Evolutionary conservation across 495 filamentous ascomycete species (phyloP).

Genomic region (Beverwykella pulmonaria): DNA sequence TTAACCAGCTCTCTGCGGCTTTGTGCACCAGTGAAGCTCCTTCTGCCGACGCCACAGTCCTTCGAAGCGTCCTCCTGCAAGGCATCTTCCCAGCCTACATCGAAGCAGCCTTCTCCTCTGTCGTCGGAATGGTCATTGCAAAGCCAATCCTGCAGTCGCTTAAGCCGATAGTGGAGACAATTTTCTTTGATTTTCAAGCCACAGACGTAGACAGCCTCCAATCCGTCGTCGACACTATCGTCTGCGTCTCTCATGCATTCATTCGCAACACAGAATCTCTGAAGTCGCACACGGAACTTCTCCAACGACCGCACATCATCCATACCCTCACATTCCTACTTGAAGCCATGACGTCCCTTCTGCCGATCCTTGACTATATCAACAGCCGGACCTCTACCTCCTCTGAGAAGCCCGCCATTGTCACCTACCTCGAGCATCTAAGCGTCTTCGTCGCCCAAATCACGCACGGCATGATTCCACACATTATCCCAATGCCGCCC

Average conservation of each 20-base stretch:
- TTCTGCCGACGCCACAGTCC: conserved; percentile 49
- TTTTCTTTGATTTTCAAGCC: conserved; percentile 57
- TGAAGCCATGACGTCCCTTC: conserved; percentile 50
- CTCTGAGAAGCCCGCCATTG: neutral
- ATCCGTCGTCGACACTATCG: conserved; percentile 52
- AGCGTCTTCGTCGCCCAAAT: conserved; percentile 17
- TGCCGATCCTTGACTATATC: conserved; percentile 60
- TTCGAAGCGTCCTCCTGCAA: conserved; percentile 61
- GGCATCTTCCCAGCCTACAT: conserved; percentile 69
- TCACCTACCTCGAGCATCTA: conserved; percentile 25
- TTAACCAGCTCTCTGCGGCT: conserved; percentile 60
- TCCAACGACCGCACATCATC: conserved; percentile 50
- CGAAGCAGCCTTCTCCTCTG: conserved; percentile 52
- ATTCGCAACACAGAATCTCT: conserved; percentile 46
- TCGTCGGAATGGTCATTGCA: conserved; percentile 62
- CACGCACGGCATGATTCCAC: neutral
- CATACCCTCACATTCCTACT: conserved; percentile 51
- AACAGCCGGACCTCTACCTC: conserved; percentile 42
- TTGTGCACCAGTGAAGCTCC: conserved; percentile 58
- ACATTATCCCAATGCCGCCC: conserved; percentile 6
- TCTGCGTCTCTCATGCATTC: conserved; percentile 50
- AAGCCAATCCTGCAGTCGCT: conserved; percentile 59
- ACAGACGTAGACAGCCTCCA: conserved; percentile 49
- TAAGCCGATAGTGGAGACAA: conserved; percentile 48
- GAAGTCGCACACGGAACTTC: conserved; percentile 39